Base-by-base conservation (phyloP, 2,329 filamentous ascomycete genomes). In the Aspergillus sp. region DNA sequence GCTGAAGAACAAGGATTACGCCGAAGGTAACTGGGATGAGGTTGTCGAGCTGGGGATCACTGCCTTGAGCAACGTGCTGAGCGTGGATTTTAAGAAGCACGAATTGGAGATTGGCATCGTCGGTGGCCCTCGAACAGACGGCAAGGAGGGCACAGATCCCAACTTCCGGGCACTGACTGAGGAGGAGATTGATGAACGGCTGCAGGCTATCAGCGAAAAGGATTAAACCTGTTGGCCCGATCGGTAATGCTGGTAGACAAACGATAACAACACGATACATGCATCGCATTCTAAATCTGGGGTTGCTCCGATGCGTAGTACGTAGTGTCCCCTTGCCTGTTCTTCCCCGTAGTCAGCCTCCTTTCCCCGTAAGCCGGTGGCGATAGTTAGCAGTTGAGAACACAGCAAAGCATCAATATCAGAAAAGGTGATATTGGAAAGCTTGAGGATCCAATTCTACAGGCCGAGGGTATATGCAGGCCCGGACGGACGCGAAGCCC, bases 31-130 rank as follows among this genome's bases (percentile, higher is more conserved):
- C 72, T 99, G 95, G 95, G 91, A 96, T 77, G 95, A 99, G 60
- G 95, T 99, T 49, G 93, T 99, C 50, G 95, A 99, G 82, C 84
- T 98, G 69, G 95, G 91, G 58, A 99, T 99, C 76, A 90, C 91
- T 45, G 93, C 95, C 6, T 81, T 99, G 76, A 96, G 93, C 85
- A 96, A 90, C 37, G 93, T 99, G 60, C 84, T 99, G 64, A 97
- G 93, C 78, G 96, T 98, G 77, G 95, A 99, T 77, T 99, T 99
- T 84, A 99, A 99, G 86, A 98, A 98, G 84, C 90, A 90, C 68
- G 95, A 99, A 82, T 88, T 99, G 75, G 95, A 99, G 81, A 91
- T 99, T 78, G 95, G 95, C 63, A 93, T 99, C 72, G 95, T 97
- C 55, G 95, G 95, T 65, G 93, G 92, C 31, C 93, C 93, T 57